Conservation (phyloP, 1,284 basidiomycete species). For the Boletus mariae region DNA sequence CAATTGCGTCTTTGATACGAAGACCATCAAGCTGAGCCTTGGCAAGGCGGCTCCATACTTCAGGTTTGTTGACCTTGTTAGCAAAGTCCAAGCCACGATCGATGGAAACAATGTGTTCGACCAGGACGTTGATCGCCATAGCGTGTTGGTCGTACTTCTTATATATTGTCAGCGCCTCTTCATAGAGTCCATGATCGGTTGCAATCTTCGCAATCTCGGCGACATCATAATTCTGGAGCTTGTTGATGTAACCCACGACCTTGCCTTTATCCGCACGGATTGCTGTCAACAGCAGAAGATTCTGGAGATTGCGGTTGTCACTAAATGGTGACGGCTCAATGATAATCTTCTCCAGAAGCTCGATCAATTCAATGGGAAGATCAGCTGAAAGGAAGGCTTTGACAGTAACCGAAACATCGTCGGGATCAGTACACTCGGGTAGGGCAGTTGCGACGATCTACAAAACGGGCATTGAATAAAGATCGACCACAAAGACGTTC, state of each 20-base stretch:
- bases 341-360: constrained; percentile 98
- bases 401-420: constrained; percentile 98
- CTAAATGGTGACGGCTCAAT: constrained; percentile 97
- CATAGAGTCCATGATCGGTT: constrained; percentile 92
- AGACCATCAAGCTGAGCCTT: constrained; percentile 99
- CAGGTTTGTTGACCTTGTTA: constrained; percentile 94
- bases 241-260: constrained; percentile 98
- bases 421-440: constrained; percentile 96
- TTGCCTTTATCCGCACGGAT: constrained; percentile 98
- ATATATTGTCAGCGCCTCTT: constrained; percentile 96
- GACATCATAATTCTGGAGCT: constrained; percentile 92
- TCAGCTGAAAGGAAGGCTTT: constrained; percentile 98
- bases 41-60: constrained; percentile 95
- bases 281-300: constrained; percentile 91
- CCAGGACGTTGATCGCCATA: constrained; percentile 95
- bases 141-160: constrained; percentile 93
- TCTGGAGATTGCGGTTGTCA: constrained; percentile 95
- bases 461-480: neutral
- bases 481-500: neutral
- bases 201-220: constrained; percentile 97
- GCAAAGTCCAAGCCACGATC: constrained; percentile 97
- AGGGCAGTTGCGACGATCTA: constrained; percentile 91
- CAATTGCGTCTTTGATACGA: constrained; percentile 97
- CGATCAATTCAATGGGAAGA: constrained; percentile 95
- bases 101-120: constrained; percentile 97